Conservation (phyloP, 176 grass and related monocot genomes). For the Oryza australiensis region DNA sequence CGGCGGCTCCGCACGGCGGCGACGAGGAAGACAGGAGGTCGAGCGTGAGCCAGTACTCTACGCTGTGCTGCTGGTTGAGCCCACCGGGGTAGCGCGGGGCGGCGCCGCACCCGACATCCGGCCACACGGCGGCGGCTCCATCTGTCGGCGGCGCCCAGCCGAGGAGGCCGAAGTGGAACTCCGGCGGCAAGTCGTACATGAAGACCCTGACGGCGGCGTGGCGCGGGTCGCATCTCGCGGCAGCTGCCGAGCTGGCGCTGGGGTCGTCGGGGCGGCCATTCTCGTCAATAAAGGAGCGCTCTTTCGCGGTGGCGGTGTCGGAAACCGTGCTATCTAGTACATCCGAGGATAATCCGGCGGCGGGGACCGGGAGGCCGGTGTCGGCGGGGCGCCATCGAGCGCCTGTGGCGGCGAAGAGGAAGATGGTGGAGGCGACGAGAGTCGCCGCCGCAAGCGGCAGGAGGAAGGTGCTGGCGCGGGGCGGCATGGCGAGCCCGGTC, state of each 20-base stretch:
- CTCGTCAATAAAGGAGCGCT: conserved; percentile 44
- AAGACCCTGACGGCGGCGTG: conserved; percentile 60
- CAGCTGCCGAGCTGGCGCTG: neutral
- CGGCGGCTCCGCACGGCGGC: conserved; percentile 40
- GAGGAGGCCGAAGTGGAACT: conserved; percentile 89
- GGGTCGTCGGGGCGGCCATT: conserved; percentile 46
- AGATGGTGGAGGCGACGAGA: conserved; percentile 58
- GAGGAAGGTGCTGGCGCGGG: conserved; percentile 32
- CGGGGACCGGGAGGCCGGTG: conserved; percentile 42
- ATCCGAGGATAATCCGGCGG: neutral
- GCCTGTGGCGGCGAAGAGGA: conserved; percentile 48
- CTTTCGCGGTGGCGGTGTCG: neutral
- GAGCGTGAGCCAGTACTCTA: conserved; percentile 93
- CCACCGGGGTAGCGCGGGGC: conserved; percentile 72
- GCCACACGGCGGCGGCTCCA: conserved; percentile 57
- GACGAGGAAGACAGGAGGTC: conserved; percentile 63
- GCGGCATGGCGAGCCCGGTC: conserved; percentile 35
- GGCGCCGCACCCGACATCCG: conserved; percentile 37
- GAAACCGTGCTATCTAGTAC: neutral
- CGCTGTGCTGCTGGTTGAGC: conserved; percentile 93
- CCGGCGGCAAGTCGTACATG: conserved; percentile 85
- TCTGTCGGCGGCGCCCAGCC: conserved; percentile 56
- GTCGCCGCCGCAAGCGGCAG: conserved; percentile 49
- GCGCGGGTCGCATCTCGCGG: conserved; percentile 49
- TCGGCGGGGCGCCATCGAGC: conserved; percentile 48